phyloP scores from a whole-genome alignment of 306 rosid genomes.

The Pyrus communis region DNA sequence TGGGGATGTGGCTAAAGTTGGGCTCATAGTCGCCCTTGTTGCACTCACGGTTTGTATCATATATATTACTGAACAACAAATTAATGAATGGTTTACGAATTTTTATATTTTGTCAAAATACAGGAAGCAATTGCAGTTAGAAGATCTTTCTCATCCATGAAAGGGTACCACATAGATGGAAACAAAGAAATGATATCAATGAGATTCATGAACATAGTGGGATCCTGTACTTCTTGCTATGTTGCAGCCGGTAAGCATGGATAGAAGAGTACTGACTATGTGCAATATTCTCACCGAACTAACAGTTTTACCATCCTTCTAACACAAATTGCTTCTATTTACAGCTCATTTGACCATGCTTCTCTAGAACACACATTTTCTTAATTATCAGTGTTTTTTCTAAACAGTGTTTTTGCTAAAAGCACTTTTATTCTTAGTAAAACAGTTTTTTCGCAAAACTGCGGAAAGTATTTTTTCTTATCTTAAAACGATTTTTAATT shows the following conservation, averaged over 20 bases:
- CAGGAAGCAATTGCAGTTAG: constrained; percentile 95
- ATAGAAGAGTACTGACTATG: neutral
- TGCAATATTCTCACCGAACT: no score
- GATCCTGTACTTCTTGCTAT: constrained; percentile 87
- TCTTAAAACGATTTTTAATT: no score
- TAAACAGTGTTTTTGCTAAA: no score
- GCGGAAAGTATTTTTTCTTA: no score
- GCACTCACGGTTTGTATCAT: constrained; percentile 58
- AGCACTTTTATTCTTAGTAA: no score
- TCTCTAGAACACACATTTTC: no score
- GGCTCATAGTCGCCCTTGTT: constrained; percentile 54
- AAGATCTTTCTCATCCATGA: constrained; percentile 66
- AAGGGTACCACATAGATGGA: constrained; percentile 73
- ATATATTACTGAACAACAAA: neutral
- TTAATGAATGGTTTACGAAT: no score
- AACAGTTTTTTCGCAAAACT: no score
- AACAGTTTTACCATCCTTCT: no score
- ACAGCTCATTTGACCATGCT: no score
- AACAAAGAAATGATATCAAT: constrained; percentile 84
- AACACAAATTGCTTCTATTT: no score
- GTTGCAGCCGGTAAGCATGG: constrained; percentile 67
- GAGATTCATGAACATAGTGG: constrained; percentile 72
- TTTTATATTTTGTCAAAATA: neutral
- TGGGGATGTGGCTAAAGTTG: constrained; percentile 49
- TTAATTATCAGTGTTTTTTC: no score